These are phyloP conservation scores for Solanum chacoense DNA, from an alignment of 305 asterid genomes.

Conservation along the genomic window DNA sequence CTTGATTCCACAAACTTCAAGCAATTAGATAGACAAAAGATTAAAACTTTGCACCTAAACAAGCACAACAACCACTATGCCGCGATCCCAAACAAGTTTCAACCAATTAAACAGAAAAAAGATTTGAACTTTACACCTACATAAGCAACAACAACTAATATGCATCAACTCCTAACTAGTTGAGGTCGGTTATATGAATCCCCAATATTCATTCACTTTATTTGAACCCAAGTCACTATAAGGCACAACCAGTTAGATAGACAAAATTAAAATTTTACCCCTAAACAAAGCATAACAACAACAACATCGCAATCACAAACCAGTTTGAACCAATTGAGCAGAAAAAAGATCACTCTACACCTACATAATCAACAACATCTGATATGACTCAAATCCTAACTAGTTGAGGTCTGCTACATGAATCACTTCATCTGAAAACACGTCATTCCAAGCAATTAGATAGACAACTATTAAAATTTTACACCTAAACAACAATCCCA, in stretches of 20 bases:
- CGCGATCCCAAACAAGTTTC: background rate
- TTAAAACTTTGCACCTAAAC: background rate
- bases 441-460: background rate
- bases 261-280: background rate
- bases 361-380: background rate
- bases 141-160: background rate
- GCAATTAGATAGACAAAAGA: background rate
- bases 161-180: background rate
- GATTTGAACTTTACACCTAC: background rate
- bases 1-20: background rate
- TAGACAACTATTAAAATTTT: background rate
- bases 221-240: background rate
- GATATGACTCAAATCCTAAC: background rate
- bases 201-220: background rate
- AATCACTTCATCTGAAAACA: background rate
- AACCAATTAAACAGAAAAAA: background rate
- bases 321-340: background rate
- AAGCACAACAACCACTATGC: background rate
- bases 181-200: background rate
- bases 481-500: background rate
- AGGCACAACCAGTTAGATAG: background rate
- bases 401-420: background rate
- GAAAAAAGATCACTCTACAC: background rate
- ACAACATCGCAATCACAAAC: background rate
- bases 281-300: background rate